Percentiles rank a stretch among this genome's conserved stretches.
Conservation (phyloP, 2,329 filamentous ascomycete species). For the Colletotrichum agaves region DNA sequence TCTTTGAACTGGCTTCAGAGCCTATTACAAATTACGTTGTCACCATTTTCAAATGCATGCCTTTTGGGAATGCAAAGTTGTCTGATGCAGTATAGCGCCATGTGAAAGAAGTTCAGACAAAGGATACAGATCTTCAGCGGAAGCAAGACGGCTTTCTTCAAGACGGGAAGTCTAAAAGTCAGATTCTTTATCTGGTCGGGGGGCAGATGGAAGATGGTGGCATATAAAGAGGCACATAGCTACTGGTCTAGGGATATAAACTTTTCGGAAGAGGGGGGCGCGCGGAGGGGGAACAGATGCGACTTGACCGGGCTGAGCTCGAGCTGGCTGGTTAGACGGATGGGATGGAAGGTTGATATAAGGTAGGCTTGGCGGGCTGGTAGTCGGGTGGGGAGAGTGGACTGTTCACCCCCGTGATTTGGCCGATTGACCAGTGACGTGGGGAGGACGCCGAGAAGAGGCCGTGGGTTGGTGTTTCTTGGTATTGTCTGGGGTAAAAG, state of each 20-base stretch:
- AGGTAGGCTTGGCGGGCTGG: background rate
- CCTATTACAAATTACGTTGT: too few species aligned
- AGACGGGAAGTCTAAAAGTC: slow-evolving; percentile 26
- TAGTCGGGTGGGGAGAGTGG: slow-evolving; percentile 20
- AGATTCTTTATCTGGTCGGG: background rate
- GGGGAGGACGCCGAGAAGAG: background rate
- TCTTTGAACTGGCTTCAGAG: too few species aligned
- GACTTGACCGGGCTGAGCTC: background rate
- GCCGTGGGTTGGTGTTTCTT: background rate
- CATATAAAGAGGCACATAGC: too few species aligned
- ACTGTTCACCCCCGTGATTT: background rate
- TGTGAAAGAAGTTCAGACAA: slow-evolving; percentile 19
- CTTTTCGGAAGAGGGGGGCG: too few species aligned
- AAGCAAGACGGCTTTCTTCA: background rate
- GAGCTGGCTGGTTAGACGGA: background rate
- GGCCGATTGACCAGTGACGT: background rate
- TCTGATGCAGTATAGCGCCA: slow-evolving; percentile 1
- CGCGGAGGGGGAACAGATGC: too few species aligned
- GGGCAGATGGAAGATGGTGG: too few species aligned
- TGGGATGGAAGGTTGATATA: background rate
- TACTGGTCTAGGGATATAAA: too few species aligned
- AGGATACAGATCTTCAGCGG: background rate
- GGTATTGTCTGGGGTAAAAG: slow-evolving; percentile 6
- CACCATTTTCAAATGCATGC: background rate
- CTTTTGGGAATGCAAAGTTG: background rate